Evolutionary conservation across 192 early-diverging fungal species (phyloP).

Genomic region (Coemansia sp.): DNA sequence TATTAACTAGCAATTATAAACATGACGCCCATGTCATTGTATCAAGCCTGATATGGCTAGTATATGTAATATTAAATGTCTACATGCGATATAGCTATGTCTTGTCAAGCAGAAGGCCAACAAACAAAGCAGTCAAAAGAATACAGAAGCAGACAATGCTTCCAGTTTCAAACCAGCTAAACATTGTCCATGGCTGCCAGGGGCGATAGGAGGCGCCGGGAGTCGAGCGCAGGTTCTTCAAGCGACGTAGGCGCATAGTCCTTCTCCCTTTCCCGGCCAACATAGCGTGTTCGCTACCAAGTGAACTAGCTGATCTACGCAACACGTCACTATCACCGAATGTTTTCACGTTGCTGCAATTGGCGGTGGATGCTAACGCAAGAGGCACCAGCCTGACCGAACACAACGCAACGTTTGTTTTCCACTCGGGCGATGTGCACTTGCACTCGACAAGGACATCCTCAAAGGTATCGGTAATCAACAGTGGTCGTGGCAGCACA

Average conservation of each 20-base stretch:
- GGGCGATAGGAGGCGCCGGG: constrained; percentile 26
- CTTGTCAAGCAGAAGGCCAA: constrained; percentile 12
- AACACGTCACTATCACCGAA: too few species aligned
- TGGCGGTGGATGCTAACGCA: neutral
- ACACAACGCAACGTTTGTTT: constrained; percentile 28
- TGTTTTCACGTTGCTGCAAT: too few species aligned
- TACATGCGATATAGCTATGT: neutral
- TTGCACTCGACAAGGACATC: constrained; percentile 32
- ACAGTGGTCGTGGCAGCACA: constrained; percentile 23
- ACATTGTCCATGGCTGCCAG: constrained; percentile 33
- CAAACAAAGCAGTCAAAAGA: constrained; percentile 7
- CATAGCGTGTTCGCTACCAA: neutral
- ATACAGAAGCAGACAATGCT: constrained; percentile 9
- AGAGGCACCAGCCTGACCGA: constrained; percentile 37
- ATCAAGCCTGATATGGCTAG: too few species aligned
- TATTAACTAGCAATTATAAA: too few species aligned
- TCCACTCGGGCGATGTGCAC: constrained; percentile 26
- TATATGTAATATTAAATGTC: too few species aligned
- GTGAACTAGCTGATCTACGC: too few species aligned
- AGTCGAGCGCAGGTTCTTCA: neutral
- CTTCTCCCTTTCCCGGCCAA: neutral
- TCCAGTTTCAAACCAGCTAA: constrained; percentile 16
- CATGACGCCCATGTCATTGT: too few species aligned
- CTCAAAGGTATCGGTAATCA: constrained; percentile 27
- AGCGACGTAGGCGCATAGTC: neutral